Percentiles rank a stretch among this genome's conserved stretches.
phyloP scores from a whole-genome alignment of 2,329 filamentous ascomycete genomes.

The Tolypocladium capitatum region DNA sequence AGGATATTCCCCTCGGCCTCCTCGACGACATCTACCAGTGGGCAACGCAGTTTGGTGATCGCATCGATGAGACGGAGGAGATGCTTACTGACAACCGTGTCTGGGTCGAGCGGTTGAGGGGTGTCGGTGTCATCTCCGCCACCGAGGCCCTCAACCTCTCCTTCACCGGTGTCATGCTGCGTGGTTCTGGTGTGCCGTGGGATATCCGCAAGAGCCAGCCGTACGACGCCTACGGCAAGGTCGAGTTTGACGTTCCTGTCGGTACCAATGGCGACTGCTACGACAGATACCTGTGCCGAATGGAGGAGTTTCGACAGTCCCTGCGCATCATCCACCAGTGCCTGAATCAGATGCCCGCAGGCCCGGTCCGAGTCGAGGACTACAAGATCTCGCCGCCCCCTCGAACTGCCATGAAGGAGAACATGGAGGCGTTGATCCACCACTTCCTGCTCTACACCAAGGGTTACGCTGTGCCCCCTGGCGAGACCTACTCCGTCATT shows the following conservation, averaged over 20 bases:
- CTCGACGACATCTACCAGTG: constrained; percentile 99
- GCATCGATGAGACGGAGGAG: constrained; percentile 97
- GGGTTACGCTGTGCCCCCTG: constrained; percentile 91
- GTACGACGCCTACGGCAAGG: constrained; percentile 94
- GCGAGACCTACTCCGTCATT: constrained; percentile 95
- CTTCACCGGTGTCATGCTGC: constrained; percentile 95
- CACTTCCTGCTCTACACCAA: constrained; percentile 99
- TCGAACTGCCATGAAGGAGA: constrained; percentile 99
- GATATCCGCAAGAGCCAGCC: constrained; percentile 94
- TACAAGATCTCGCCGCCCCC: constrained; percentile 97
- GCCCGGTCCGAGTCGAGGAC: constrained; percentile 89
- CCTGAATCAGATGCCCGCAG: constrained; percentile 95
- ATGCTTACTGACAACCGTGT: constrained; percentile 98
- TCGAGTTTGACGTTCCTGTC: constrained; percentile 96
- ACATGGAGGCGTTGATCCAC: constrained; percentile 99
- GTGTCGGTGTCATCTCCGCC: constrained; percentile 81
- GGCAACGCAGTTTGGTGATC: constrained; percentile 97
- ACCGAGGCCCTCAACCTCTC: constrained; percentile 93
- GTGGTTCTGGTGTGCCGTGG: constrained; percentile 90
- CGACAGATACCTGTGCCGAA: constrained; percentile 95
- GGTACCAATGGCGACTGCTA: constrained; percentile 98
- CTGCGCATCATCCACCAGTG: constrained; percentile 98
- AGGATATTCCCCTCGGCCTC: constrained; percentile 85
- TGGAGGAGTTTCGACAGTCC: constrained; percentile 98
- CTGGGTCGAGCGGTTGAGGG: constrained; percentile 89